phyloP scores from a whole-genome alignment of 371 early-diverging fungal genomes.

The Mortierella sp. region DNA sequence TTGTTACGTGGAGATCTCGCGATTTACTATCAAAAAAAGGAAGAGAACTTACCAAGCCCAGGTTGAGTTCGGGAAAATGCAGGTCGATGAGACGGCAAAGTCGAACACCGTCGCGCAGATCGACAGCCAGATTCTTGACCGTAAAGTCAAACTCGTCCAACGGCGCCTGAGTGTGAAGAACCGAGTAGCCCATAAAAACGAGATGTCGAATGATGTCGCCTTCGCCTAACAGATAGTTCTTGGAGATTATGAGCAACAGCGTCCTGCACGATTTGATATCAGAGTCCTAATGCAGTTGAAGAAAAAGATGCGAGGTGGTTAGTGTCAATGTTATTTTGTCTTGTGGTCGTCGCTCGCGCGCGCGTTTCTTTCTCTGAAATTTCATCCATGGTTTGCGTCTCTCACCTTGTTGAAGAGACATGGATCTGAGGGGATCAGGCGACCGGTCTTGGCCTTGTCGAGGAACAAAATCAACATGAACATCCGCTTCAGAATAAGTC shows the following conservation, averaged over 20 bases:
- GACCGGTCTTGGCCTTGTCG: slow-evolving; percentile 54
- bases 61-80: slow-evolving; percentile 38
- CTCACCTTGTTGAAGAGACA: slow-evolving; percentile 57
- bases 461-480: slow-evolving; percentile 57
- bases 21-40: not conserved
- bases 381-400: not conserved
- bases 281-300: slow-evolving; percentile 32
- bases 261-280: slow-evolving; percentile 43
- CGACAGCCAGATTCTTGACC: slow-evolving; percentile 52
- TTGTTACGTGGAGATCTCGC: not conserved
- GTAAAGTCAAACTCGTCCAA: slow-evolving; percentile 55
- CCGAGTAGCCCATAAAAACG: slow-evolving; percentile 52
- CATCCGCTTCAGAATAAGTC: slow-evolving; percentile 42
- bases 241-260: slow-evolving; percentile 39
- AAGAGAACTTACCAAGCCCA: slow-evolving; percentile 25
- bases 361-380: too few species aligned
- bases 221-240: slow-evolving; percentile 46
- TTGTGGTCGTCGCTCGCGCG: too few species aligned
- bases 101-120: slow-evolving; percentile 56
- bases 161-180: slow-evolving; percentile 43
- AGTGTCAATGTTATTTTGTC: not conserved
- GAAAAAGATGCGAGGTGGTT: not conserved
- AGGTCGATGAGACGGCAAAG: slow-evolving; percentile 51
- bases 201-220: slow-evolving; percentile 57
- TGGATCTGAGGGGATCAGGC: slow-evolving; percentile 54